Percentiles rank a stretch among this genome's conserved stretches.
These are phyloP conservation scores for Hypoxylon intermedium DNA, from an alignment of 495 filamentous ascomycete genomes.

Conservation along the genomic window DNA sequence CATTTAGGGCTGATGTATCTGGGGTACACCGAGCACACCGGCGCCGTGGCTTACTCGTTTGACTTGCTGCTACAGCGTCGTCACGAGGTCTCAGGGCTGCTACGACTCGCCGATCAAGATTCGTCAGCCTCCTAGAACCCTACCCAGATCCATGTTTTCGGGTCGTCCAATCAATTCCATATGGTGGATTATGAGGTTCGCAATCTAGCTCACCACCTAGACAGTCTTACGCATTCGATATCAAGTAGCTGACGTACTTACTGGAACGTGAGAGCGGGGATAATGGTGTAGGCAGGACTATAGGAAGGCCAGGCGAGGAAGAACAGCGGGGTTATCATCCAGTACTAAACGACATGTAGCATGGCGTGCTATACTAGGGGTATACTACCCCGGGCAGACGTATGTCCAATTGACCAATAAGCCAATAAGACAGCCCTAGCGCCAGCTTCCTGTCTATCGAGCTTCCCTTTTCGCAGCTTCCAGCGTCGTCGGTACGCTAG, in stretches of 20 bases:
- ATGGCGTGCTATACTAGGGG: neutral
- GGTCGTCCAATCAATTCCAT: constrained; percentile 28
- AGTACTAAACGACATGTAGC: constrained; percentile 8
- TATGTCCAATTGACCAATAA: constrained; percentile 2
- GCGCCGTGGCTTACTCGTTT: neutral
- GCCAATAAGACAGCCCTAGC: constrained; percentile 11
- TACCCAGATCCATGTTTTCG: constrained; percentile 4
- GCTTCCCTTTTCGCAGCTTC: constrained; percentile 27
- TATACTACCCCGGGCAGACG: neutral
- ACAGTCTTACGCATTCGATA: too few relatives aligned
- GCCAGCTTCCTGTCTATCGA: constrained; percentile 18
- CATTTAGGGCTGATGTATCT: constrained; percentile 17
- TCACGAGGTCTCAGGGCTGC: too few relatives aligned
- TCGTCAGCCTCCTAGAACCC: constrained; percentile 13
- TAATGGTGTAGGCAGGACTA: constrained; percentile 15
- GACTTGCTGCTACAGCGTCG: neutral
- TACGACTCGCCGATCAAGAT: neutral
- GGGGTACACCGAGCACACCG: constrained; percentile 6
- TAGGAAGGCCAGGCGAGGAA: neutral
- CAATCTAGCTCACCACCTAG: constrained; percentile 14
- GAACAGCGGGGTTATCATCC: constrained; percentile 20
- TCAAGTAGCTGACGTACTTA: constrained; percentile 27
- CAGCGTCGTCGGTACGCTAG: constrained; percentile 6
- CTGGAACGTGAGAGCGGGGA: constrained; percentile 12
- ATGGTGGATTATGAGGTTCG: constrained; percentile 10